phyloP scores from a whole-genome alignment of 805 yeast genomes.

The Komagataella phaffii region DNA sequence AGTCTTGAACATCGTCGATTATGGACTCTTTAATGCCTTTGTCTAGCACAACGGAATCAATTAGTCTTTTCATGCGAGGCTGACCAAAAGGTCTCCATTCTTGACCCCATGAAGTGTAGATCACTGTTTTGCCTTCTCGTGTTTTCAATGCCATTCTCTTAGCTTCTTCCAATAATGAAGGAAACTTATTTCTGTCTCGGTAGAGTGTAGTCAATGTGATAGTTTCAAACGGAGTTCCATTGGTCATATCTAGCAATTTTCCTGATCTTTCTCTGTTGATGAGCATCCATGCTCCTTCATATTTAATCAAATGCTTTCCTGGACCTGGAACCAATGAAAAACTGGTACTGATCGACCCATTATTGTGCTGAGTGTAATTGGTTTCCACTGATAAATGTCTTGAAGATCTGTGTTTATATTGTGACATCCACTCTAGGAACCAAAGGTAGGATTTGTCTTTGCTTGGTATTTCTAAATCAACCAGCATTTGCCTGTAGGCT shows the following conservation, averaged over 20 bases:
- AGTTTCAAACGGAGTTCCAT: conserved; percentile 92
- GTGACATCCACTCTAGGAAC: conserved; percentile 95
- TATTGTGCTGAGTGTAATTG: conserved; percentile 73
- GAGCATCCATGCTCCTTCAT: conserved; percentile 78
- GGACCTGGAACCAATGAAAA: conserved; percentile 95
- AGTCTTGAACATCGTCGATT: conserved; percentile 64
- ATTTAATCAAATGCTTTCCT: conserved; percentile 79
- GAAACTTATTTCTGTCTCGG: conserved; percentile 61
- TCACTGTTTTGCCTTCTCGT: conserved; percentile 87
- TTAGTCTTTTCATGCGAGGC: conserved; percentile 74
- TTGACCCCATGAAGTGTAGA: conserved; percentile 93
- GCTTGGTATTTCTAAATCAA: conserved; percentile 86
- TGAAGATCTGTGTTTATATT: conserved; percentile 57
- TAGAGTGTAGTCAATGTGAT: conserved; percentile 87
- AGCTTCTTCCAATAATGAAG: conserved; percentile 64
- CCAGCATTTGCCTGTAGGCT: conserved; percentile 70
- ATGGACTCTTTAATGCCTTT: conserved; percentile 55
- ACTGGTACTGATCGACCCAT: conserved; percentile 79
- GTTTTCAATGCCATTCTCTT: conserved; percentile 67
- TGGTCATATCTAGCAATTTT: conserved; percentile 73
- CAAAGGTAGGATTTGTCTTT: conserved; percentile 89
- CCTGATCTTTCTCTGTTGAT: conserved; percentile 88
- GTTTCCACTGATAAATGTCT: conserved; percentile 90
- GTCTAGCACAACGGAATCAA: conserved; percentile 82
- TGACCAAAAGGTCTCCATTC: conserved; percentile 98